Conservation (phyloP, 164 flowering plant species). For the Chimonanthus salicifolius region DNA sequence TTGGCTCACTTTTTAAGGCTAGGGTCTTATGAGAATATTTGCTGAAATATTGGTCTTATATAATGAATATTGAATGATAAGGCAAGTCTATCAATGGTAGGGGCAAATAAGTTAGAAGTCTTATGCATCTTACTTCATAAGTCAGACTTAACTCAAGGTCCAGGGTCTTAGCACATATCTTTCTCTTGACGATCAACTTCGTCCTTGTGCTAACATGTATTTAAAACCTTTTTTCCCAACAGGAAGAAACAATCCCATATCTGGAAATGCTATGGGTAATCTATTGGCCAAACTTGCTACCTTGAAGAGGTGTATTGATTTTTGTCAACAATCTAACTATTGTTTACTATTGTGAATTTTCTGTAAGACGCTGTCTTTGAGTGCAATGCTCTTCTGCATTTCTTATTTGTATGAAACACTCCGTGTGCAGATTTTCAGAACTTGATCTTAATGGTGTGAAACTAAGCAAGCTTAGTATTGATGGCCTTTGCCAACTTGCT, state of each 20-base stretch:
- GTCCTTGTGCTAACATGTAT: not conserved
- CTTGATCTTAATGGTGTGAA: constrained; percentile 67
- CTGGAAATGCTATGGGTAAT: constrained; percentile 50
- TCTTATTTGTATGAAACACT: not conserved
- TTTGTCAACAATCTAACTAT: not conserved
- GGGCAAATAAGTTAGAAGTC: too few species aligned
- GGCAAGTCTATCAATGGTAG: too few species aligned
- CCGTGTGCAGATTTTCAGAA: constrained; percentile 61
- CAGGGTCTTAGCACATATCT: not conserved
- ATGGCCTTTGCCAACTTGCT: constrained; percentile 66
- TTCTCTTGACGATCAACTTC: not conserved
- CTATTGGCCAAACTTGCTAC: constrained; percentile 62
- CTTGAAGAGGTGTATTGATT: constrained; percentile 46
- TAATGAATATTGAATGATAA: too few species aligned
- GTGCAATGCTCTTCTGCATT: not conserved
- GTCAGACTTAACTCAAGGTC: not conserved
- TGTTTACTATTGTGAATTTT: not conserved
- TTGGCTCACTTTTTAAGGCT: too few species aligned
- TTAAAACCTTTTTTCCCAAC: constrained; percentile 12
- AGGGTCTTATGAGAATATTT: too few species aligned
- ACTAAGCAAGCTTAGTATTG: constrained; percentile 56
- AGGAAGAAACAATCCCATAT: constrained; percentile 73
- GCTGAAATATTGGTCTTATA: too few species aligned
- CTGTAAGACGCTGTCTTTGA: not conserved
- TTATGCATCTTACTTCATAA: too few species aligned